Evolutionary conservation across 192 early-diverging fungal genomes (phyloP), one percentile per base, ranked within the genome.

Genomic region (Backusella westeae): DNA sequence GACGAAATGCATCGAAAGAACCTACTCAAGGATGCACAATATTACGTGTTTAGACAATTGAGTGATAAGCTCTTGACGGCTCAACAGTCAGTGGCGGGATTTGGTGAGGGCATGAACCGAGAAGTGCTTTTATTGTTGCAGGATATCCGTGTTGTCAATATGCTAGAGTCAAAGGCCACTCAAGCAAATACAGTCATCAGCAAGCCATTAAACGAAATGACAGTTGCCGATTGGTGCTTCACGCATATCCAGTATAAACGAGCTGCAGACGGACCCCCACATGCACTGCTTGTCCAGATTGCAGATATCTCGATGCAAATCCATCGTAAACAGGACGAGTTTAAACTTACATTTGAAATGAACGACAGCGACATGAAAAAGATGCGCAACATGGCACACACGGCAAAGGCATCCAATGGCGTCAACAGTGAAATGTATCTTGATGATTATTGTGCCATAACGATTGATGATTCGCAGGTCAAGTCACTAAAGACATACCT

Each of bases 1-100:
- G 86, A 88, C 67, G 87, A 85, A 71, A 75, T 83, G 12, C 89
- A 90, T 44, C 83, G 89, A 41, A 80, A 75, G 46, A 90, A 90
- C 63, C 34, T 90, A 10, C 74, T 90, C 1, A 88, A 86, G 53
- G 89, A 90, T 72, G 83, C 87, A 0, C 74, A 84, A 35, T 90
- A 86, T 71, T 88, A 83, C 42, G 75, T 76, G 6, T 71, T 83
- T 34, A 76, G 79, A 5, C 76, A 75, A 41, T 73, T 86, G 10
- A 76, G 29, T 7, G 85, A 86, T 38, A 86, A 86, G 49, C 52
- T 86, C 2, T 52, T 84, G 19, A 77, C 76, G 10, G 78, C 82
- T 4, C 76, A 72, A 19, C 72, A 76, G 38, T 80, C 78, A 0
- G 71, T 86, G 21, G 81, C 84, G 32, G 83, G 83, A 19, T 86